phyloP scores from a whole-genome alignment of 2,329 filamentous ascomycete genomes.

The Fusarium subglutinans region DNA sequence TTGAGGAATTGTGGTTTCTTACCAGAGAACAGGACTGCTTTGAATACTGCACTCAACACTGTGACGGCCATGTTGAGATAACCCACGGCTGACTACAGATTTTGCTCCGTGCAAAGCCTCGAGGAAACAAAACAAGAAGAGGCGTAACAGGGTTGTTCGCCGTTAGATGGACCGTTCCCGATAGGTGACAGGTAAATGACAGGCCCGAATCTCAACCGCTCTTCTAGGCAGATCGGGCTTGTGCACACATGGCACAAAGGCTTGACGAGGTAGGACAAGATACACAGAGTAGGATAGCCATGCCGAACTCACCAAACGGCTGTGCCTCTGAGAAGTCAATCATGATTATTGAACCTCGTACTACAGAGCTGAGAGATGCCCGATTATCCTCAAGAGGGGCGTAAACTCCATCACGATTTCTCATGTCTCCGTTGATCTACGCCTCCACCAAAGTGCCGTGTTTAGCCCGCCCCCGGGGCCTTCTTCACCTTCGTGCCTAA shows the following conservation, averaged over 20 bases:
- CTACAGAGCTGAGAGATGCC: constrained; percentile 24
- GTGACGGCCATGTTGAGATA: neutral
- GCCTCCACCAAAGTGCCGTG: constrained; percentile 35
- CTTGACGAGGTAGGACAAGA: constrained; percentile 26
- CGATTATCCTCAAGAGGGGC: constrained; percentile 21
- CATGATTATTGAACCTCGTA: constrained; percentile 5
- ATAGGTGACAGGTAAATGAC: constrained; percentile 16
- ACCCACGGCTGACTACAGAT: neutral
- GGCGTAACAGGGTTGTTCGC: constrained; percentile 20
- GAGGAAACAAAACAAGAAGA: constrained; percentile 27
- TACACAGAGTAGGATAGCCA: constrained; percentile 17
- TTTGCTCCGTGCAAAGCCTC: constrained; percentile 9
- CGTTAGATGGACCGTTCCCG: constrained; percentile 9
- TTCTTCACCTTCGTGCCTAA: constrained; percentile 29
- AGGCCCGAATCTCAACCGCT: constrained; percentile 9
- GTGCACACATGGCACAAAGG: constrained; percentile 21
- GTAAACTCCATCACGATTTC: constrained; percentile 11
- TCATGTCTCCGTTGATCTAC: constrained; percentile 34
- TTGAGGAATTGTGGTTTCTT: neutral
- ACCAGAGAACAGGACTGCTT: neutral
- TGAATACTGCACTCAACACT: neutral
- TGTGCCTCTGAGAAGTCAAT: neutral
- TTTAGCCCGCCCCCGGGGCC: constrained; percentile 6
- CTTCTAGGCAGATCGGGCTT: constrained; percentile 8
- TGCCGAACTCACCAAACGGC: constrained; percentile 11